Percentiles rank a stretch among this genome's conserved stretches.
Evolutionary conservation across 2,329 filamentous ascomycete genomes (phyloP).

Genomic region (Stagonosporopsis cucurbitacearum): DNA sequence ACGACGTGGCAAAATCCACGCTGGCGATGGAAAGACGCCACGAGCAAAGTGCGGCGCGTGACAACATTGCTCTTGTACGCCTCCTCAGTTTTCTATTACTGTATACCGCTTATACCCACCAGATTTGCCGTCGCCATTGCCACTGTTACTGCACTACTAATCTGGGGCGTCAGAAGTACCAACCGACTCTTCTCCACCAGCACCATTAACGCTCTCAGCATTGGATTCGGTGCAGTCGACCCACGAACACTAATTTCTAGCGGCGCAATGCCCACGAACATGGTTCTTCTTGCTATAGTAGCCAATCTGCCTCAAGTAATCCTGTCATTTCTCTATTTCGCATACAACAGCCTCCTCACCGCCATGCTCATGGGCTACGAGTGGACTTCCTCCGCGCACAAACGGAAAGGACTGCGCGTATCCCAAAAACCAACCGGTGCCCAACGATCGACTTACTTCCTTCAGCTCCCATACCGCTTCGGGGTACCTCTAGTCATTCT

Average conservation of each 20-base stretch:
- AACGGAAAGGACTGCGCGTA: slow-evolving; percentile 47
- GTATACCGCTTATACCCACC: neutral
- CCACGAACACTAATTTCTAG: neutral
- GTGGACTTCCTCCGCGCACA: slow-evolving; percentile 51
- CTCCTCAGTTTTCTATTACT: neutral
- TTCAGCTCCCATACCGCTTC: slow-evolving; percentile 50
- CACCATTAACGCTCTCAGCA: neutral
- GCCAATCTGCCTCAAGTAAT: slow-evolving; percentile 58
- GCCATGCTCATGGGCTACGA: slow-evolving; percentile 56
- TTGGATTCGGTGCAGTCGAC: slow-evolving; percentile 9
- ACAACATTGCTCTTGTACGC: neutral
- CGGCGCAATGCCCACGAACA: neutral
- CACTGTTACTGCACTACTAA: neutral
- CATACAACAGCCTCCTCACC: slow-evolving; percentile 55
- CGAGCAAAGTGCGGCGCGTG: neutral
- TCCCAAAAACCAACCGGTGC: slow-evolving; percentile 28
- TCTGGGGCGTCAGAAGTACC: neutral
- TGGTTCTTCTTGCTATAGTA: slow-evolving; percentile 24
- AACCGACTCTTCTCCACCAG: neutral
- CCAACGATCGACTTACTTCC: slow-evolving; percentile 52
- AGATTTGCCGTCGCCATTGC: neutral
- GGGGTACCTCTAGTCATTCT: slow-evolving; percentile 44
- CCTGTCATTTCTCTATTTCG: slow-evolving; percentile 56
- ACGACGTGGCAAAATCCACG: neutral
- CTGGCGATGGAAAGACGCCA: slow-evolving; percentile 1